Evolutionary conservation across 2,329 filamentous ascomycete genomes (phyloP).

Genomic region (Xylaria sp.): DNA sequence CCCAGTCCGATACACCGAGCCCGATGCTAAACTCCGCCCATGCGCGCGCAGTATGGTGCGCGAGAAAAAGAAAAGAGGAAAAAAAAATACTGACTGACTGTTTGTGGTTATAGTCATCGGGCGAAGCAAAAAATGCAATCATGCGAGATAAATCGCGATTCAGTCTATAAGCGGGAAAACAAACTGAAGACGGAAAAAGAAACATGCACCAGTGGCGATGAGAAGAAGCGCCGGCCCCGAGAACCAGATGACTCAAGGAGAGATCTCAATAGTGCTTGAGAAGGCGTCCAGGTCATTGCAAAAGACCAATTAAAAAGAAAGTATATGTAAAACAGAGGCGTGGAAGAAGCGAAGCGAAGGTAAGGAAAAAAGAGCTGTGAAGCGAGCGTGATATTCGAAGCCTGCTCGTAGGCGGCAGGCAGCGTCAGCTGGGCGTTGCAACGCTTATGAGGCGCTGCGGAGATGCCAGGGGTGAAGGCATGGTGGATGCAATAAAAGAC

Average conservation of each 20-base stretch:
- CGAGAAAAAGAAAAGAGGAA: slow-evolving; percentile 12
- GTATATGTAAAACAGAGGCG: slow-evolving; percentile 3
- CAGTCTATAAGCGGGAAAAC: slow-evolving; percentile 5
- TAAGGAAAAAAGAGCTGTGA: background rate
- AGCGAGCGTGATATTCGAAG: background rate
- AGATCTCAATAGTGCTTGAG: slow-evolving; percentile 8
- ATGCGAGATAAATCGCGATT: background rate
- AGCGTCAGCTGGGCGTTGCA: slow-evolving; percentile 14
- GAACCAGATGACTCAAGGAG: slow-evolving; percentile 4
- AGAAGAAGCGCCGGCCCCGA: slow-evolving; percentile 5
- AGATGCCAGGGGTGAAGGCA: slow-evolving; percentile 16
- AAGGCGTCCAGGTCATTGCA: background rate
- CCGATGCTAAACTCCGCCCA: slow-evolving; percentile 30
- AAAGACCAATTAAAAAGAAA: slow-evolving; percentile 18
- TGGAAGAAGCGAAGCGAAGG: slow-evolving; percentile 26
- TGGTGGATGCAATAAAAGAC: slow-evolving; percentile 20
- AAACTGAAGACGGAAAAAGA: background rate
- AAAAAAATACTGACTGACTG: slow-evolving; percentile 2
- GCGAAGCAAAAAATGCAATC: background rate
- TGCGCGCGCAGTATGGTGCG: slow-evolving; percentile 12
- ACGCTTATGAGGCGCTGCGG: slow-evolving; percentile 11
- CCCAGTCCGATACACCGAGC: background rate
- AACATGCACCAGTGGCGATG: slow-evolving; percentile 12
- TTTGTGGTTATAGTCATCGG: background rate
- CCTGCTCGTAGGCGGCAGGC: slow-evolving; percentile 18